Base-by-base conservation (phyloP, 2,329 filamentous ascomycete genomes). In the Elsinoe fawcettii region DNA sequence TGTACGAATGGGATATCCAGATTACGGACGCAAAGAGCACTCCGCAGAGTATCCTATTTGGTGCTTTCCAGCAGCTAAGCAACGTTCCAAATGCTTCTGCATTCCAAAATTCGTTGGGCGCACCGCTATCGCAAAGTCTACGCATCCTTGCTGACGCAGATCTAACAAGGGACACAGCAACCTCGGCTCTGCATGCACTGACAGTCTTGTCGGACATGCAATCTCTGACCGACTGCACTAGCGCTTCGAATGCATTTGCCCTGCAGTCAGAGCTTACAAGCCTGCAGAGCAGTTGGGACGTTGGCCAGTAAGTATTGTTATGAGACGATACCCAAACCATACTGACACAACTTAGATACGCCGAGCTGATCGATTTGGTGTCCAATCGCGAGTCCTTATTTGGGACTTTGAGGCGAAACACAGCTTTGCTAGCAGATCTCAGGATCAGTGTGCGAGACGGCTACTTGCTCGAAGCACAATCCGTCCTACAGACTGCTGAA, bases 1-100 rank as follows among this genome's bases (percentile, higher is more conserved):
- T 97, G 14, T 90, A 93, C 63, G 86, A 92, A 65, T 99, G 93
- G 93, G 91, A 96, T 67, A 78, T 97, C 18, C 87, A 88, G 12
- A 84, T 85, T 0, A 88, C 90, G 0, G 75, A 78, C 6, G 73
- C 77, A 2, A 81, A 57, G 1, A 14, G 12, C 5, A 55, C 14
- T n/a, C 56, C 36, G 77, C 85, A 1, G 84, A 86, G 2, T 85
- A 82, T 1, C 75, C 92, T 0, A n/a, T 96, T 95, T 72, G 87
- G 85, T 64, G 83, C 84, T 0, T 90, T 95, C 59, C 90, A 96
- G 68, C 82, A 83, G 20, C 78, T 96, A 60, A 82, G 89, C 65
- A 84, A 83, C 61, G 83, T 85, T 2, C 75, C 77, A 8, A 81
- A 84, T 51, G 67, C 82, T 11, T 59, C 68, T 1, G 71, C 78